Conservation (phyloP, 75 land plant species). For the Cunninghamia lanceolata region DNA sequence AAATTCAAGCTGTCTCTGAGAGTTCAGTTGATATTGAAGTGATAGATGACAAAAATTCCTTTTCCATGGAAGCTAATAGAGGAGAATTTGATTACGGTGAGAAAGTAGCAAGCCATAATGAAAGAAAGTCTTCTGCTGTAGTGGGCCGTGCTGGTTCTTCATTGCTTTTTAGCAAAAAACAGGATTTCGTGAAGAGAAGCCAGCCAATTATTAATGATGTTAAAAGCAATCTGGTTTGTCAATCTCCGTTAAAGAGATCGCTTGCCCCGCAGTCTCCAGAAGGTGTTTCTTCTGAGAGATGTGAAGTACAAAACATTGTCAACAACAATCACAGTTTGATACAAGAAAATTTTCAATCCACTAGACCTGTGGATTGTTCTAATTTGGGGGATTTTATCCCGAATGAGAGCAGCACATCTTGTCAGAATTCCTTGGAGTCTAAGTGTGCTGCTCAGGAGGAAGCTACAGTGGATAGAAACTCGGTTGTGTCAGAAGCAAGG, state of each 20-base stretch:
- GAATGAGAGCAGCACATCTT: not conserved
- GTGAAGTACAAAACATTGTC: not conserved
- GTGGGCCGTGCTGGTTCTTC: slow-evolving; percentile 6
- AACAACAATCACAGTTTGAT: not conserved
- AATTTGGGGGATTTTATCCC: not conserved
- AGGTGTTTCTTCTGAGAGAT: not conserved
- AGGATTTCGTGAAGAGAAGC: not conserved
- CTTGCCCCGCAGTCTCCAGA: not conserved
- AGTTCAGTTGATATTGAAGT: not conserved
- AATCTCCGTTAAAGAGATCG: not conserved
- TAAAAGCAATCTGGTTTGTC: not conserved
- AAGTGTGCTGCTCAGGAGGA: not conserved
- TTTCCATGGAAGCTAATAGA: not conserved
- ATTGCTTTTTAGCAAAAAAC: slow-evolving; percentile 7
- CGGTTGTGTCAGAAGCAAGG: slow-evolving; percentile 14
- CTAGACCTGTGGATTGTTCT: not conserved
- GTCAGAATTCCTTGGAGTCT: not conserved
- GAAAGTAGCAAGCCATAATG: not conserved
- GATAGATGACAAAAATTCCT: not conserved
- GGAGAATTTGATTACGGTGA: not conserved
- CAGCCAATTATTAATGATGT: not conserved
- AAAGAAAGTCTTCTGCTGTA: not conserved
- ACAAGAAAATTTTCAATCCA: not conserved
- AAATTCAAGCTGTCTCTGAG: not conserved
- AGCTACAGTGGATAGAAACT: not conserved